Evolutionary conservation across 108 stramenopile species (phyloP), one percentile per base, ranked within the genome.

Genomic region (Parietichytrium sp.): DNA sequence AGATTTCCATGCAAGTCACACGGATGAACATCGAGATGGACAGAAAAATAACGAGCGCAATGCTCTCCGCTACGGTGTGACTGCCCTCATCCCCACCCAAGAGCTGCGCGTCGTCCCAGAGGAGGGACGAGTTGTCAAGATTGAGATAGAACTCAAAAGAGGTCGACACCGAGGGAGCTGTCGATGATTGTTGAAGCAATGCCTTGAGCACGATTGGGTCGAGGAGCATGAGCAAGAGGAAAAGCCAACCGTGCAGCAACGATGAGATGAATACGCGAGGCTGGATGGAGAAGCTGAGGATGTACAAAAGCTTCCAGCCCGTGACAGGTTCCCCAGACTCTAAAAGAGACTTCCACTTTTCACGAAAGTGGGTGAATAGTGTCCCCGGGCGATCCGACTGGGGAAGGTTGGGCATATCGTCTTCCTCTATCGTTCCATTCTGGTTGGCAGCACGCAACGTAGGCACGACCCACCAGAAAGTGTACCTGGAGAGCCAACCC

Each of bases 381-480:
- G 3, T 26, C 4, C 8, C 4, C 0, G 79, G 49, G 29, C 10
- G 4, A 30, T 79, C 79, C 4, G 2, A 20, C 3, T 8, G 7
- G 16, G 79, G 79, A 18, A 79, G 50, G 10, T 29, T 18, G 4
- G 79, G 79, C 4, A 79, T 8, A 36, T 79, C 79, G 26, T 4
- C 49, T 16, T 13, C 8, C 27, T 51, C 49, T 4, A 79, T 29
- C 3, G 29, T 26, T 4, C 50, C 49, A 2, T 7, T 3, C 3
- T 13, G 49, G 51, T 79, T 79, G n/a, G 79, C 79, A 3, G 49
- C 8, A 29, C 79, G 79, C 7, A 79, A 51, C 31, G 79, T 79
- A 16, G 79, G 79, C 49, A 50, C 18, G 0, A 79, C 23, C 79
- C 79, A 79, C 79, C 79, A 79, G 31, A 79, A 79, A 30, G 79